phyloP scores from a whole-genome alignment of 805 yeast species.

The Candida stauntonica region DNA sequence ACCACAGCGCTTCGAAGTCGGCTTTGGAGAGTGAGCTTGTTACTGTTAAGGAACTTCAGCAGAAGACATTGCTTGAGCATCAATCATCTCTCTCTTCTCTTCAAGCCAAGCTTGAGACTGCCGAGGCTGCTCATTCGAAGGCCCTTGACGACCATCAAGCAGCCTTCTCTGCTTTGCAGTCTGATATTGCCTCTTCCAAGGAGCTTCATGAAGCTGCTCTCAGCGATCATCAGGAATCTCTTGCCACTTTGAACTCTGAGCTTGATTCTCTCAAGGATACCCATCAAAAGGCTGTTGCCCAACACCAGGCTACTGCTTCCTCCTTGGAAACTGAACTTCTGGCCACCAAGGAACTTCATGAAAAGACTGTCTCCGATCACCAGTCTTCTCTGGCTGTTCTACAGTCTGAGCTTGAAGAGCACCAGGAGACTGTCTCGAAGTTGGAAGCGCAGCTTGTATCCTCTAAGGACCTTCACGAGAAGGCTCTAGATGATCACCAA shows the following conservation, averaged over 20 bases:
- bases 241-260: background rate
- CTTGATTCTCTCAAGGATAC: background rate
- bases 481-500: background rate
- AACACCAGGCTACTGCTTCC: background rate
- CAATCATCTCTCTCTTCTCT: too few relatives aligned
- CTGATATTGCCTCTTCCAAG: background rate
- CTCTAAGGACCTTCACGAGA: background rate
- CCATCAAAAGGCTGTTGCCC: slow-evolving; percentile 2
- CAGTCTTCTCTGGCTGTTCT: too few relatives aligned
- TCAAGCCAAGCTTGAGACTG: too few relatives aligned
- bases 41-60: background rate
- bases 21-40: background rate
- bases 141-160: background rate
- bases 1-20: background rate
- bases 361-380: background rate
- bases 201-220: slow-evolving; percentile 1
- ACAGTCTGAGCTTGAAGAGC: background rate
- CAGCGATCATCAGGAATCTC: background rate
- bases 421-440: background rate
- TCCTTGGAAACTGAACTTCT: background rate
- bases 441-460: background rate
- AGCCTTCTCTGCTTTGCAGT: background rate
- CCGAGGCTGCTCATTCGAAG: background rate
- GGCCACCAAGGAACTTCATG: background rate
- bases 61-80: too few relatives aligned